These are phyloP conservation scores for Prunus campanulata DNA, from an alignment of 306 rosid species.

Conservation along the genomic window DNA sequence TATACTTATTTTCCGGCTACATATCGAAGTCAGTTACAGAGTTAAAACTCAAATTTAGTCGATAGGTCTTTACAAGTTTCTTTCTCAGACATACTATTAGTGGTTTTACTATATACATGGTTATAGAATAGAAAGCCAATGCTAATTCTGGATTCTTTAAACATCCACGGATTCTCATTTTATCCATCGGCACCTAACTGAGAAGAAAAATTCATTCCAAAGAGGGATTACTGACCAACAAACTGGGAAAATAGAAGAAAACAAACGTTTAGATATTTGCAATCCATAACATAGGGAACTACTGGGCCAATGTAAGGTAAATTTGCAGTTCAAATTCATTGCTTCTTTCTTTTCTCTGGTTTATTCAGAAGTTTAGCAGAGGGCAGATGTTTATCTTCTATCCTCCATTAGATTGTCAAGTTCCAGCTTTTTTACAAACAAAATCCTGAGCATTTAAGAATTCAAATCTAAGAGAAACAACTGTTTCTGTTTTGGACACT, in stretches of 20 bases:
- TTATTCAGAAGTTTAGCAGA: neutral
- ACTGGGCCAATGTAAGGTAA: neutral
- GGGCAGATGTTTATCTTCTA: neutral
- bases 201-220: neutral
- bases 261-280: neutral
- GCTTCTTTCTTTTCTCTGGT: neutral
- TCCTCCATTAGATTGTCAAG: neutral
- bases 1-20: neutral
- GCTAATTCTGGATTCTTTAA: neutral
- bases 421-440: neutral
- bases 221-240: neutral
- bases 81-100: neutral
- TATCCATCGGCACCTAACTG: neutral
- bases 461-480: slow-evolving; percentile 2
- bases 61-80: neutral
- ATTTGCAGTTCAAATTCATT: neutral
- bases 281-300: neutral
- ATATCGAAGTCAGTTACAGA: neutral
- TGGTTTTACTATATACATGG: neutral
- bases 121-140: neutral
- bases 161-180: neutral
- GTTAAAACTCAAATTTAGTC: neutral
- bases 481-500: neutral
- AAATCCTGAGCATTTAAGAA: neutral
- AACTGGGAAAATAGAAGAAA: neutral